These are phyloP conservation scores for Rhodotorula sp. DNA, from an alignment of 1,284 basidiomycete species.

Conservation along the genomic window DNA sequence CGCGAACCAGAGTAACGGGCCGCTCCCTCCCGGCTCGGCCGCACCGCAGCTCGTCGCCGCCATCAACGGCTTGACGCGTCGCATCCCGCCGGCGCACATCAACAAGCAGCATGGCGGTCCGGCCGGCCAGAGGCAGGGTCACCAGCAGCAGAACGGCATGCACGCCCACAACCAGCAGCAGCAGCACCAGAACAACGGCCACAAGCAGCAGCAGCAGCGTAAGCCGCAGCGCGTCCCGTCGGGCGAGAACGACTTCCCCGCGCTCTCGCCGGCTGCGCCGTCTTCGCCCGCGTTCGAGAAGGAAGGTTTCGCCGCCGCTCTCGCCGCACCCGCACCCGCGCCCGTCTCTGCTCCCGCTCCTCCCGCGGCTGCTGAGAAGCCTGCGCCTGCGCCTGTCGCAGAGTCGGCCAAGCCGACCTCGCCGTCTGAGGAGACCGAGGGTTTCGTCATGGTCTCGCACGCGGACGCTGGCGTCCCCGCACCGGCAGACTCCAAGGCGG, in stretches of 20 bases:
- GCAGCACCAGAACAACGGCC: constrained; percentile 2
- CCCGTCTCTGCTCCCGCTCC: neutral
- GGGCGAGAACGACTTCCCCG: constrained; percentile 35
- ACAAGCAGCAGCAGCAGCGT: constrained; percentile 3
- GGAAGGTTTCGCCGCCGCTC: constrained; percentile 15
- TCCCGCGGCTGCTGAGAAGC: neutral
- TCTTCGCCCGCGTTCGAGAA: constrained; percentile 12
- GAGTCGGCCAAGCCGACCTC: neutral
- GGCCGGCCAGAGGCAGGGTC: neutral
- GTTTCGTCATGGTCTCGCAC: constrained; percentile 28
- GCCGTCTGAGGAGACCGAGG: constrained; percentile 8
- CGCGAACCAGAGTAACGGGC: neutral
- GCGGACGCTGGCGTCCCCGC: constrained; percentile 10
- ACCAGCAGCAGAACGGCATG: neutral
- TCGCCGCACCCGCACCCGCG: neutral
- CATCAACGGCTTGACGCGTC: constrained; percentile 37
- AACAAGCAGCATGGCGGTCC: constrained; percentile 1
- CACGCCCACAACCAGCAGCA: neutral
- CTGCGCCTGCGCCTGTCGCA: neutral
- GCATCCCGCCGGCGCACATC: constrained; percentile 27
- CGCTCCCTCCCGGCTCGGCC: constrained; percentile 11
- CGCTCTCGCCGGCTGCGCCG: constrained; percentile 14
- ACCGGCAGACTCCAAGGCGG: neutral
- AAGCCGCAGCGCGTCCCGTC: constrained; percentile 36
- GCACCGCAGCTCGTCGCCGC: constrained; percentile 40